phyloP scores from a whole-genome alignment of 2,329 filamentous ascomycete species.

The Aspergillus sp. region DNA sequence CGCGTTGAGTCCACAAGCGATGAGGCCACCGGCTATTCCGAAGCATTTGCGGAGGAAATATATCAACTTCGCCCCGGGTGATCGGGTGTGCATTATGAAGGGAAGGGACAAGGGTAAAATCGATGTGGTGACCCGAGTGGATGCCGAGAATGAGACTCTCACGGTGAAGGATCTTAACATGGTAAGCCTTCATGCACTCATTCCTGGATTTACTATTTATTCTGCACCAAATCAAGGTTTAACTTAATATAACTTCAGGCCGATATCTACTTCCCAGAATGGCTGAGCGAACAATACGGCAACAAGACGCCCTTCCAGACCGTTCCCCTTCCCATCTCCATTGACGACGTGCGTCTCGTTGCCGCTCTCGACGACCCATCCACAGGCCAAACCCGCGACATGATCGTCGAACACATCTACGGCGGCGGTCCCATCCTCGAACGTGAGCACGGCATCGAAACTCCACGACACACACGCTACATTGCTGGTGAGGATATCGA shows the following conservation, averaged over 20 bases:
- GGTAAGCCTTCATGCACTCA: conserved; percentile 45
- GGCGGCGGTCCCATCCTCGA: conserved; percentile 53
- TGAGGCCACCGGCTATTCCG: conserved; percentile 42
- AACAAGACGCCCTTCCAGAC: conserved; percentile 45
- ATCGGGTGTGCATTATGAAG: conserved; percentile 78
- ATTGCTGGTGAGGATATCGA: conserved; percentile 70
- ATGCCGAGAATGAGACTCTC: conserved; percentile 56
- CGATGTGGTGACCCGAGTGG: conserved; percentile 64
- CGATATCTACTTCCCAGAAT: conserved; percentile 43
- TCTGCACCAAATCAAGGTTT: not conserved
- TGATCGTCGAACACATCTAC: conserved; percentile 72
- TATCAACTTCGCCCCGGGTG: conserved; percentile 65
- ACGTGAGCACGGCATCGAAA: conserved; percentile 46
- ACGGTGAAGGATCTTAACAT: conserved; percentile 63
- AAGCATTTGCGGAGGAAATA: conserved; percentile 43
- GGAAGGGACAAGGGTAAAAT: conserved; percentile 83
- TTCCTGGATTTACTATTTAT: not conserved
- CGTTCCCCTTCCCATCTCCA: conserved; percentile 59
- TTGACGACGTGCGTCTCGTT: conserved; percentile 77
- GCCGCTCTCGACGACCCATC: conserved; percentile 67
- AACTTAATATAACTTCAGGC: conserved; percentile 29
- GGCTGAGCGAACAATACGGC: conserved; percentile 36
- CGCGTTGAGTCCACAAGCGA: conserved; percentile 45
- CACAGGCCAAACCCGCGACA: conserved; percentile 68
- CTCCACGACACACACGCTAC: conserved; percentile 48